Base-by-base conservation (phyloP, 345 rosid genomes). In the Euclidium syriacum region DNA sequence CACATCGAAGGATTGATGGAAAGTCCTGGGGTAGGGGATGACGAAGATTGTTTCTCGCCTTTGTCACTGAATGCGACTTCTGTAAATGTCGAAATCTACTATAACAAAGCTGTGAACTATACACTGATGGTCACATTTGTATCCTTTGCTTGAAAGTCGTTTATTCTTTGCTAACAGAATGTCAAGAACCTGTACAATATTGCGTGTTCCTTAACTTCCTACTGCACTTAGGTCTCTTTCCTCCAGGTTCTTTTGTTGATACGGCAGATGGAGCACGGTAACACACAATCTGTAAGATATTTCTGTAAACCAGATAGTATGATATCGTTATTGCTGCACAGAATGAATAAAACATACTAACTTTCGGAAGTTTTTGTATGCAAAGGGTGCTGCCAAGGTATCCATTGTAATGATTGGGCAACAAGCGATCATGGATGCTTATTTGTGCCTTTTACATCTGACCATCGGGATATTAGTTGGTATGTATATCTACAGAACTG, bases 381-480 rank as follows among this genome's bases (percentile, higher is more conserved):
- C 47, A 71, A n/a, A 94, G 99, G 99, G 99, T 22, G 97, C 97
- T 76, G 97, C 96, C 38, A 94, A 94, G 79, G 99, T 94, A 58
- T 94, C 99, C 2, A 82, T 94, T 61, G 64, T 94, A 61, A 90
- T 90, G 90, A 81, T 94, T 36, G 97, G 99, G 39, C 97, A 90
- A 79, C 99, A 94, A 65, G 97, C 99, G 14, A 87, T 94, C 72
- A 87, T 90, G 97, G 97, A 94, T 81, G 97, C 99, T 61, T 94
- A 90, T 83, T 88, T 90, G 63, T 94, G 99, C 83, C 95, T 90
- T 66, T 43, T 94, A 52, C 99, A 90, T 84, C 84, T 94, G 58
- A 94, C 99, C 3, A 90, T 95, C 3, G 96, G 97, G 70, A 90
- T 94, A 75, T 82, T 94, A 57, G 97, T 94, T 55, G 99, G 99